Evolutionary conservation across 805 yeast genomes (phyloP), one percentile per base, ranked within the genome.

Genomic region (Komagataella kurtzmanii): DNA sequence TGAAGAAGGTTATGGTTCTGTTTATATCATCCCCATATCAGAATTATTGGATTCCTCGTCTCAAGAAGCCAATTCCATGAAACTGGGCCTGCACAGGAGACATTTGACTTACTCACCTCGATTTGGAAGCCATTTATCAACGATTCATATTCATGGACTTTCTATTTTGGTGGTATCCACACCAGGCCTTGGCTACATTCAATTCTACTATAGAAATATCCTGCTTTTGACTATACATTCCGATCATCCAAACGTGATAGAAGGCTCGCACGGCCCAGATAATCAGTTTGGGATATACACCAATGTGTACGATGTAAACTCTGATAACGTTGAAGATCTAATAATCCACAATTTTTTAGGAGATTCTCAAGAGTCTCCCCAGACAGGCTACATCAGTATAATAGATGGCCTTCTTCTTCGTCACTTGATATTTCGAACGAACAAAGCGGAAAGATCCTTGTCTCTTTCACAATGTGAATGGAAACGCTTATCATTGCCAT

Each of bases 181-280:
- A 50, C 85, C 86, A 0, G 85, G 86, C 0, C 45, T 59, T 0
- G 76, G 81, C 3, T 54, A 58, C 1, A 49, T 81, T 1, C 68
- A 70, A 48, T 52, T 79, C 6, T 76, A 63, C 53, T 56, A 58
- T 12, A 56, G 59, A 24, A 53, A 56, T 3, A 55, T 45, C n/a
- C 60, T 53, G 23, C 44, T 62, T 44, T 56, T 66, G 17, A 66
- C 40, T 14, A 30, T 30, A 30, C 4, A 14, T 30, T 10, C 40
- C 10, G 40, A 30, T 30, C 40, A 30, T 30, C 40, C 40, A 30
- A 30, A 8, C 14, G 14, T 30, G 6, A 30, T 30, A 30, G 40
- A 30, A 30, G 40, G 40, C 3, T 30, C 40, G 14, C 40, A 30
- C 6, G 40, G 40, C 40, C 40, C 40, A 30, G 40, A 30, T 30